These are phyloP conservation scores for Elsinoe perseae DNA, from an alignment of 2,329 filamentous ascomycete genomes.

Conservation along the genomic window DNA sequence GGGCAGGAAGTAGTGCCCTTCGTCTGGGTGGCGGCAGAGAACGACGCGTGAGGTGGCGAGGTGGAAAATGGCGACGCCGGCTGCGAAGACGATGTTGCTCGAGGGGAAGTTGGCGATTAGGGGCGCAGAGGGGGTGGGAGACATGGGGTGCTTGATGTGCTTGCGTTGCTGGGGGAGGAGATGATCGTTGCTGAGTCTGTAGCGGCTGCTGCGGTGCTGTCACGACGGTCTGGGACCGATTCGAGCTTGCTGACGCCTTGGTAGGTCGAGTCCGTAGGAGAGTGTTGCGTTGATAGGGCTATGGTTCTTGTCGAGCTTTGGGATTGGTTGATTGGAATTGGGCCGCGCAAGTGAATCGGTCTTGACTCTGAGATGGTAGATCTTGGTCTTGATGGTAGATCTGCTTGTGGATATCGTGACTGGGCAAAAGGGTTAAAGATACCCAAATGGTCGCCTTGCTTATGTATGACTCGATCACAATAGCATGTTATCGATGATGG, in stretches of 20 bases:
- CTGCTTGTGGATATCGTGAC: background rate
- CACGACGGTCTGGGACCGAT: no score
- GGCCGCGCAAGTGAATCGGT: no score
- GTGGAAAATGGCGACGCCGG: conserved; percentile 46
- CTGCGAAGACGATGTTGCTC: conserved; percentile 29
- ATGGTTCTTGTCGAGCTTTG: no score
- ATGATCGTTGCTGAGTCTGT: background rate
- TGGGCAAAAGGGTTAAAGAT: background rate
- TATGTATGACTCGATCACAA: background rate
- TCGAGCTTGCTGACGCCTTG: no score
- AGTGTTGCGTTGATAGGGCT: no score
- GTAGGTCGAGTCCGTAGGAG: no score
- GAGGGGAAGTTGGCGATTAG: conserved; percentile 23
- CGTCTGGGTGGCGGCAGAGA: conserved; percentile 38
- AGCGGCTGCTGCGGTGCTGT: no score
- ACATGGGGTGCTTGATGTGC: no score
- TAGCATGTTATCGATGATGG: background rate
- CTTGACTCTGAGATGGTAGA: no score
- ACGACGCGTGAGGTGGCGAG: conserved; percentile 40
- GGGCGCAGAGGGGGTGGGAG: conserved; percentile 20
- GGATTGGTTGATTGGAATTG: no score
- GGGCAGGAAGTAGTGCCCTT: conserved; percentile 42
- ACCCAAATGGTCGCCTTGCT: background rate
- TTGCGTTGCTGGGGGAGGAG: background rate
- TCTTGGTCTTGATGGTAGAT: background rate